Percentiles rank a stretch among this genome's conserved stretches.
Conservation (phyloP, 2,329 filamentous ascomycete species). For the Diplodia mutila region DNA sequence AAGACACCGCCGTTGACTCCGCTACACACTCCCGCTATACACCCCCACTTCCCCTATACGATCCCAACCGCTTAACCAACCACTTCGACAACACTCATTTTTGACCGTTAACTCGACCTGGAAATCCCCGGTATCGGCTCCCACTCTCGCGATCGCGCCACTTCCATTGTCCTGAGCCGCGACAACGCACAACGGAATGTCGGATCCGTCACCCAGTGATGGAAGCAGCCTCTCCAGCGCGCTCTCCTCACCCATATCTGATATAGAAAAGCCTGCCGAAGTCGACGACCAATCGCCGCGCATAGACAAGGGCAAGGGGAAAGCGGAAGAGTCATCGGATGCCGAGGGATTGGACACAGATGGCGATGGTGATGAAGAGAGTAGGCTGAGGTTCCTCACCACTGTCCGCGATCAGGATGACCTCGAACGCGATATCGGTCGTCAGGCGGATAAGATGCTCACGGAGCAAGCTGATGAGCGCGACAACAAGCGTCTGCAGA, state of each 20-base stretch:
- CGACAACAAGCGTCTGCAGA: slow-evolving; percentile 65
- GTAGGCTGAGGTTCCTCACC: slow-evolving; percentile 8
- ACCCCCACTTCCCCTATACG: not conserved
- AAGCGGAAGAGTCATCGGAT: not conserved
- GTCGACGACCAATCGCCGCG: not conserved
- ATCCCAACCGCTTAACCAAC: not conserved
- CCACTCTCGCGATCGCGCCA: not conserved
- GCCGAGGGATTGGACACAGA: not conserved
- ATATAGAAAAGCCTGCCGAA: not conserved
- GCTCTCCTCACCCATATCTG: not conserved
- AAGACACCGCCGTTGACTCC: not conserved
- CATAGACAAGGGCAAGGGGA: slow-evolving; percentile 17
- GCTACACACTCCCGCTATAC: not conserved
- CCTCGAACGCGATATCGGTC: slow-evolving; percentile 81
- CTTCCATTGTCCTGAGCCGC: not conserved
- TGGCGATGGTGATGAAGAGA: slow-evolving; percentile 10
- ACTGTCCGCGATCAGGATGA: slow-evolving; percentile 79
- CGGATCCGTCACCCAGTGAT: not conserved
- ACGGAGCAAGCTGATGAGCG: slow-evolving; percentile 66
- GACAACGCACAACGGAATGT: not conserved
- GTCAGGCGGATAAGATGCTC: slow-evolving; percentile 64
- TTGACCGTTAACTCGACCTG: not conserved
- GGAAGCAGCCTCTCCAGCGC: not conserved
- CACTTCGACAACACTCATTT: not conserved
- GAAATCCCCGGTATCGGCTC: not conserved